These are phyloP conservation scores for Scedosporium dehoogii DNA, from an alignment of 2,329 filamentous ascomycete genomes.

Conservation along the genomic window DNA sequence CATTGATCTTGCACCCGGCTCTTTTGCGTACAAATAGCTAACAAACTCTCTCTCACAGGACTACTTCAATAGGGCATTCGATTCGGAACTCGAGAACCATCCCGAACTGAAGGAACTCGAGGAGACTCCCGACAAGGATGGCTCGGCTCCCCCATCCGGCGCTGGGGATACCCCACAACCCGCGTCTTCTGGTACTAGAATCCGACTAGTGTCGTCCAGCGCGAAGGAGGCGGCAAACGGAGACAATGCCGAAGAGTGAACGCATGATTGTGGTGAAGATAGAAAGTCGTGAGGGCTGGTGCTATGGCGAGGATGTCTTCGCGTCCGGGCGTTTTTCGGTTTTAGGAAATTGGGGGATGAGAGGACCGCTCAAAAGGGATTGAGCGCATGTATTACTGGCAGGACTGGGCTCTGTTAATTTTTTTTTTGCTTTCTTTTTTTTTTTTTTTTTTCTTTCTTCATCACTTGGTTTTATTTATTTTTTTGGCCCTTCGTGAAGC, in stretches of 20 bases:
- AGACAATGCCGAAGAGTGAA: slow-evolving; percentile 11
- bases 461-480: too few species aligned
- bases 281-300: slow-evolving; percentile 1
- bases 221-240: slow-evolving; percentile 26
- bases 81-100: slow-evolving; percentile 42
- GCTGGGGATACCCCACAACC: slow-evolving; percentile 57
- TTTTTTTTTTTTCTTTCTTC: too few species aligned
- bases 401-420: too few species aligned
- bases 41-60: slow-evolving; percentile 26
- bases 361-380: too few species aligned
- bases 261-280: slow-evolving; percentile 2
- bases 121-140: slow-evolving; percentile 26
- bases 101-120: slow-evolving; percentile 48
- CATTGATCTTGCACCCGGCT: background rate
- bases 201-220: slow-evolving; percentile 53
- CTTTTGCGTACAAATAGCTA: slow-evolving; percentile 20
- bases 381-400: too few species aligned
- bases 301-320: background rate
- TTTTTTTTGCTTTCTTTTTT: too few species aligned
- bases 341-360: too few species aligned
- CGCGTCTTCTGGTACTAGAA: slow-evolving; percentile 46
- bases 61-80: slow-evolving; percentile 44
- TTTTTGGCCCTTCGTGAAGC: too few species aligned
- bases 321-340: background rate
- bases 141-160: slow-evolving; percentile 40